A percentile compares a stretch with the other conserved stretches of the same genome.
Conservation (phyloP, 2,329 filamentous ascomycete species). For the Trichoderma sp. region DNA sequence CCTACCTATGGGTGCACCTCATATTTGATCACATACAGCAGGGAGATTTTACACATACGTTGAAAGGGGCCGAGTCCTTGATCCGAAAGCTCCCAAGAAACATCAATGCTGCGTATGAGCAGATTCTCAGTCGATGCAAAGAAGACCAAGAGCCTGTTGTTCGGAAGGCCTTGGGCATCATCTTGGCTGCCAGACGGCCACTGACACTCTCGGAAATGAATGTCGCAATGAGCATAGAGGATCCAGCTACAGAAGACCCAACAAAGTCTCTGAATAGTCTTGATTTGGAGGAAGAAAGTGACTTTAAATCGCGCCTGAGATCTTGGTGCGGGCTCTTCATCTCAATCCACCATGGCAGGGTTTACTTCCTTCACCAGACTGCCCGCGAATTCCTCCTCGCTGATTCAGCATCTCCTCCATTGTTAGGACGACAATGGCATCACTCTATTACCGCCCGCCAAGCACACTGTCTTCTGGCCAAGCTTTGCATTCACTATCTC, state of each 20-base stretch:
- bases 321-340: conserved; percentile 36
- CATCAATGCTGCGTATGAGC: conserved; percentile 36
- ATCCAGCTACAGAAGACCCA: neutral
- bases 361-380: conserved; percentile 39
- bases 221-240: conserved; percentile 30
- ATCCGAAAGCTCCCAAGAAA: conserved; percentile 33
- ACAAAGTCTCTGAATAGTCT: conserved; percentile 25
- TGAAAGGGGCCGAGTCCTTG: conserved; percentile 26
- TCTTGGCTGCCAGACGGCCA: conserved; percentile 33
- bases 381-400: conserved; percentile 37
- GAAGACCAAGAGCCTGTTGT: conserved; percentile 7
- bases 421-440: conserved; percentile 27
- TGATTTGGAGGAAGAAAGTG: conserved; percentile 29
- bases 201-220: conserved; percentile 36
- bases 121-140: conserved; percentile 32
- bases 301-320: conserved; percentile 30
- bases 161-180: conserved; percentile 31
- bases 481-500: conserved; percentile 31
- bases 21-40: conserved; percentile 37
- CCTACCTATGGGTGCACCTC: conserved; percentile 43
- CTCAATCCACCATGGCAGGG: conserved; percentile 31
- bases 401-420: conserved; percentile 14
- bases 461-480: conserved; percentile 31
- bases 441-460: conserved; percentile 28
- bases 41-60: conserved; percentile 30